These are phyloP conservation scores for Chenopodium suecicum DNA, from an alignment of 148 eudicot species.

Conservation along the genomic window DNA sequence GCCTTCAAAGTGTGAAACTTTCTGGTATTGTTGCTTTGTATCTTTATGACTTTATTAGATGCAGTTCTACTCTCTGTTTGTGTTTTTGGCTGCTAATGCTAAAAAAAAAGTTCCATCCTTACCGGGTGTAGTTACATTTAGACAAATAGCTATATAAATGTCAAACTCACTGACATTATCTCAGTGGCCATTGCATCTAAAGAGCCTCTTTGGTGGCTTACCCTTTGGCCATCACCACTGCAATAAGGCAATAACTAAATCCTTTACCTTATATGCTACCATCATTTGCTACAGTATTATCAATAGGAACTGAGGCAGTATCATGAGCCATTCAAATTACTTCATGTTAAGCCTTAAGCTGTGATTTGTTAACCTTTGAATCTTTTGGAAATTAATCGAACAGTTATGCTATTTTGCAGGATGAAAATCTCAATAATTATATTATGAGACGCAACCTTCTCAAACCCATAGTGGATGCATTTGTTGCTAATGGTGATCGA, in stretches of 20 bases:
- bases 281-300: not conserved
- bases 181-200: not conserved
- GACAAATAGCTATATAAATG: not conserved
- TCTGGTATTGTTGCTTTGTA: not conserved
- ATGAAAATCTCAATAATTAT: conserved; percentile 79
- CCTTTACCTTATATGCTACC: not conserved
- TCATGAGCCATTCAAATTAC: not conserved
- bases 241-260: not conserved
- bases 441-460: conserved; percentile 75
- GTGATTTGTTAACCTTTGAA: not conserved
- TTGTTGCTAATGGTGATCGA: conserved; percentile 82
- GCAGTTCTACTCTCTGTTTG: not conserved
- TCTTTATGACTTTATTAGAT: not conserved
- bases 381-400: not conserved
- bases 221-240: not conserved
- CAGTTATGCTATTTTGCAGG: conserved; percentile 47
- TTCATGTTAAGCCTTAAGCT: not conserved
- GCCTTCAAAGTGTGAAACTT: not conserved
- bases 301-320: not conserved
- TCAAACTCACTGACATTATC: not conserved
- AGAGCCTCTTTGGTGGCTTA: not conserved
- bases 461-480: conserved; percentile 84
- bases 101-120: not conserved
- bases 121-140: not conserved
- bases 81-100: not conserved